Evolutionary conservation across 768 basidiomycete genomes (phyloP).

Genomic region (Boletus sensibilis): DNA sequence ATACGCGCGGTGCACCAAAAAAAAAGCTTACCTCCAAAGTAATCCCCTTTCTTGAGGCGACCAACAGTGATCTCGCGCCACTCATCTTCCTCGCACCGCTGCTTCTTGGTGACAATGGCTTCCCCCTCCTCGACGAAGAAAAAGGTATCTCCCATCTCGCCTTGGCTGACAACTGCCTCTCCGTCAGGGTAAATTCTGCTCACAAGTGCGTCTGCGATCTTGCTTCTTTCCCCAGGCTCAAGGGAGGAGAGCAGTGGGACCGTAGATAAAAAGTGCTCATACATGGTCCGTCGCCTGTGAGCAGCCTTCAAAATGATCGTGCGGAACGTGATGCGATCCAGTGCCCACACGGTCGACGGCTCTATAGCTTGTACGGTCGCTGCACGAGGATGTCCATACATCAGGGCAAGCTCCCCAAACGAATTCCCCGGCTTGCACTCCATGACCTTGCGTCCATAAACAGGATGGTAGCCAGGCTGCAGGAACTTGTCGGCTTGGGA

Average conservation of each 20-base stretch:
- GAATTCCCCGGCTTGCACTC: slow-evolving; percentile 83
- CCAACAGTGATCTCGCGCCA: slow-evolving; percentile 70
- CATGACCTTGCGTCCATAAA: slow-evolving; percentile 78
- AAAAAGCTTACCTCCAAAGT: slow-evolving; percentile 83
- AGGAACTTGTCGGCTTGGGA: slow-evolving; percentile 53
- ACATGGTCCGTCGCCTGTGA: slow-evolving; percentile 89
- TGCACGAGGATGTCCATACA: slow-evolving; percentile 96
- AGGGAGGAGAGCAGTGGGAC: slow-evolving; percentile 86
- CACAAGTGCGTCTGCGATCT: slow-evolving; percentile 94
- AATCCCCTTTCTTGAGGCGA: slow-evolving; percentile 84
- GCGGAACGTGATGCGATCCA: slow-evolving; percentile 97
- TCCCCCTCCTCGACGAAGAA: slow-evolving; percentile 97
- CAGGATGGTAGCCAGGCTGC: slow-evolving; percentile 64
- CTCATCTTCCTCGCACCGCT: slow-evolving; percentile 56
- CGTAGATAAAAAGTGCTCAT: slow-evolving; percentile 92
- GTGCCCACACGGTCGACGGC: slow-evolving; percentile 83
- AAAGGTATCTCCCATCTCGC: slow-evolving; percentile 95
- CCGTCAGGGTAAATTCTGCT: slow-evolving; percentile 81
- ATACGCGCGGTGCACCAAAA: neutral
- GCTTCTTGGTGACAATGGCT: slow-evolving; percentile 80
- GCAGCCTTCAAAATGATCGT: slow-evolving; percentile 95
- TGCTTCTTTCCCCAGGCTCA: slow-evolving; percentile 86
- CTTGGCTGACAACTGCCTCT: slow-evolving; percentile 85
- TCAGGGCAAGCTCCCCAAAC: slow-evolving; percentile 95
- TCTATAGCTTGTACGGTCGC: slow-evolving; percentile 89